Percentiles rank a stretch among this genome's conserved stretches.
Conservation (phyloP, 768 basidiomycete genomes). For the Dacryopinax primogenitus region DNA sequence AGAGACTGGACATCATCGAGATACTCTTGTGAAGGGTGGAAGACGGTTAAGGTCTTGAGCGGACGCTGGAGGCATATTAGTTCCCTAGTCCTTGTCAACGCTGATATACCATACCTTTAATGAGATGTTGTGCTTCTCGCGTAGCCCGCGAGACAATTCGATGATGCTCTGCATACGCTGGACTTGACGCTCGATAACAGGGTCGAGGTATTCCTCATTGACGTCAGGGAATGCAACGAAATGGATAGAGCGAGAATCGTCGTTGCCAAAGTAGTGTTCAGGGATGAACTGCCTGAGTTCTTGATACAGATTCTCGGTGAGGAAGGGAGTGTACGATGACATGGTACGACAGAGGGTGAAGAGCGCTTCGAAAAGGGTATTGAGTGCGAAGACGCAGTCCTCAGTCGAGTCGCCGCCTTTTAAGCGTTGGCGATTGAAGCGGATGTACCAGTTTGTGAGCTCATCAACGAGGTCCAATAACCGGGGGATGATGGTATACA, state of each 20-base stretch:
- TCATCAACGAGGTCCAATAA: constrained; percentile 86
- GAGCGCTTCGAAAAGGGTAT: constrained; percentile 89
- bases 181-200: constrained; percentile 84
- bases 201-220: constrained; percentile 90
- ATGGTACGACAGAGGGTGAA: constrained; percentile 91
- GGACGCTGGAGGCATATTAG: constrained; percentile 83
- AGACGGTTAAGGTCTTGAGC: constrained; percentile 80
- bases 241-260: constrained; percentile 83
- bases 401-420: constrained; percentile 90
- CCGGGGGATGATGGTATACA: constrained; percentile 96
- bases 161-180: constrained; percentile 92
- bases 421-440: constrained; percentile 88
- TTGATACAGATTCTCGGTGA: constrained; percentile 94
- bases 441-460: constrained; percentile 98
- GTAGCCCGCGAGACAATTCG: constrained; percentile 75
- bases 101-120: constrained; percentile 56
- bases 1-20: constrained; percentile 74
- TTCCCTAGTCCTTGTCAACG: not conserved
- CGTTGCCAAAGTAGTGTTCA: constrained; percentile 46
- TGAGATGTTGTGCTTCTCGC: constrained; percentile 74
- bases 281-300: constrained; percentile 76
- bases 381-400: constrained; percentile 77
- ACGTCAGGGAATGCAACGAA: constrained; percentile 89
- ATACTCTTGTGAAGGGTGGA: constrained; percentile 77
- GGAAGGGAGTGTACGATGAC: constrained; percentile 97